phyloP scores from a whole-genome alignment of 2,329 filamentous ascomycete genomes.

The Gliomastix tumulicola region DNA sequence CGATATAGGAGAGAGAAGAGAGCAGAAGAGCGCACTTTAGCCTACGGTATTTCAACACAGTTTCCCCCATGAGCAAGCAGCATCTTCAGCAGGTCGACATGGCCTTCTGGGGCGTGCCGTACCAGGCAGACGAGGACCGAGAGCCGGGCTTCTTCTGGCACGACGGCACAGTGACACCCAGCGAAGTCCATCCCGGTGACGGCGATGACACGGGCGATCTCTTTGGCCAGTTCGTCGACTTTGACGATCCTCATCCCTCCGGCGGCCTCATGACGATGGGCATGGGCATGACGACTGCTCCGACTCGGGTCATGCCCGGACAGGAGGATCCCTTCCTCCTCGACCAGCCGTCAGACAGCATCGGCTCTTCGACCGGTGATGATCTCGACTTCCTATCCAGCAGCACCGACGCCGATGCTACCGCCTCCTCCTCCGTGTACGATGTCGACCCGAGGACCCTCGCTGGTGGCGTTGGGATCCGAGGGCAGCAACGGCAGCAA shows the following conservation, averaged over 20 bases:
- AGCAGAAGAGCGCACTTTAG: too few relatives aligned
- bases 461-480: constrained; percentile 11
- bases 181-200: too few relatives aligned
- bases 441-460: constrained; percentile 21
- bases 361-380: constrained; percentile 24
- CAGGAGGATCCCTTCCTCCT: constrained; percentile 19
- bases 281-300: not conserved
- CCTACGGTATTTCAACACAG: too few relatives aligned
- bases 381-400: constrained; percentile 27
- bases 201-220: constrained; percentile 21
- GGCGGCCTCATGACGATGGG: too few relatives aligned
- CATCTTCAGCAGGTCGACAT: constrained; percentile 12
- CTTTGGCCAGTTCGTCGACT: constrained; percentile 28
- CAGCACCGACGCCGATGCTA: constrained; percentile 19
- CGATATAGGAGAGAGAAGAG: too few relatives aligned
- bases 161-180: constrained; percentile 22
- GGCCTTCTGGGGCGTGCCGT: constrained; percentile 26
- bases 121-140: constrained; percentile 22
- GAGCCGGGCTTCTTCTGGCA: constrained; percentile 26
- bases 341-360: constrained; percentile 19
- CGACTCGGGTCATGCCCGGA: constrained; percentile 8
- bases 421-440: constrained; percentile 14
- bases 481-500: too few relatives aligned
- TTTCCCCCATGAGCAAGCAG: too few relatives aligned
- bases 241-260: too few relatives aligned